Percentiles rank a stretch among this genome's conserved stretches.
phyloP scores from a whole-genome alignment of 1,284 basidiomycete species.

The Cutaneotrichosporon sp. region DNA sequence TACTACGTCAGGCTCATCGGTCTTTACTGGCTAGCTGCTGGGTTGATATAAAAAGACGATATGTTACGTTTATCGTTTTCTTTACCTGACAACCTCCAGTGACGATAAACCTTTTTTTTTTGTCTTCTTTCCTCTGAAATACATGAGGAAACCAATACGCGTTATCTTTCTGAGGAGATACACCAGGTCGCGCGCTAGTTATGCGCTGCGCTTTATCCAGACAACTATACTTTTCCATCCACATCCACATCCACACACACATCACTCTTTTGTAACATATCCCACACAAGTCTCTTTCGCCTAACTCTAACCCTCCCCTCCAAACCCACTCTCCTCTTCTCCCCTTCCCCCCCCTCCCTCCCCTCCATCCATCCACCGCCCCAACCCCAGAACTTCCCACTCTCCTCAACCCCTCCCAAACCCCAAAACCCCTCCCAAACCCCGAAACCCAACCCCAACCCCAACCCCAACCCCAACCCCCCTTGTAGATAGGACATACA shows the following conservation, averaged over 20 bases:
- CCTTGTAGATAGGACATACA: conserved; percentile 1
- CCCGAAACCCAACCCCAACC: not conserved
- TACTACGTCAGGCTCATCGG: not conserved
- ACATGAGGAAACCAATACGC: conserved; percentile 2
- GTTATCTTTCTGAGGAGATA: conserved; percentile 6
- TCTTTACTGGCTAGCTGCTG: too few species aligned
- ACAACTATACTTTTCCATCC: not conserved
- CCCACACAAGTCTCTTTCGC: not conserved
- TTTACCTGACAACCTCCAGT: conserved; percentile 9
- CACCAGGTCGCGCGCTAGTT: not conserved
- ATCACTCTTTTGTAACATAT: not conserved
- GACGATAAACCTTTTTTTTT: conserved; percentile 9
- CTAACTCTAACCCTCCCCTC: not conserved
- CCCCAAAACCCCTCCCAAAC: not conserved
- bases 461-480: not conserved
- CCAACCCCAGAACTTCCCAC: not conserved
- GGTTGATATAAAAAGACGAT: not conserved
- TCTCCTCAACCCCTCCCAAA: not conserved
- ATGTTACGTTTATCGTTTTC: not conserved
- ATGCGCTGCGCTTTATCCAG: too few species aligned
- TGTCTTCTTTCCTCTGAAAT: conserved; percentile 12
- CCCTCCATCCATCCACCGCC: not conserved
- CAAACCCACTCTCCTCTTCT: not conserved
- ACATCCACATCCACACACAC: not conserved
- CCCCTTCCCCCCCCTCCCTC: not conserved